Conservation (phyloP, 164 flowering plant genomes). For the Litsea cubeba region DNA sequence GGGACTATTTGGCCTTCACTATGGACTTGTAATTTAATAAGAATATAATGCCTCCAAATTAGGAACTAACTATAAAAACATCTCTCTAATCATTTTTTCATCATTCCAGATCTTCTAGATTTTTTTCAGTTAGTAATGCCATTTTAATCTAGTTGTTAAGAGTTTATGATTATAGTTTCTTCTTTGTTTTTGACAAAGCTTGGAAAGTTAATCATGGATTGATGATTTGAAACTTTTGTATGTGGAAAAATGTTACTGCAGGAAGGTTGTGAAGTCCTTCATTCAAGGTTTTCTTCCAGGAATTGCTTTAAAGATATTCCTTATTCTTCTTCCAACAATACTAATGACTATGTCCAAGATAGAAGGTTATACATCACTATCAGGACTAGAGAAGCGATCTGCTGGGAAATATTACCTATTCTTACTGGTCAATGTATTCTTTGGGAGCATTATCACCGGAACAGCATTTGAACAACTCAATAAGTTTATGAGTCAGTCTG, state of each 20-base stretch:
- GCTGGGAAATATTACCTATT: conserved; percentile 74
- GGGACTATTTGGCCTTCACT: too few relatives aligned
- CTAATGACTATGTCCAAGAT: conserved; percentile 84
- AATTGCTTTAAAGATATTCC: conserved; percentile 79
- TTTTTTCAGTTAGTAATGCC: conserved; percentile 32
- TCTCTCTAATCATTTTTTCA: too few relatives aligned
- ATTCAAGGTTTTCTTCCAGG: conserved; percentile 95
- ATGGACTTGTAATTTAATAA: too few relatives aligned
- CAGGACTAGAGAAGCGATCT: conserved; percentile 70
- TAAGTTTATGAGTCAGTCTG: conserved; percentile 49
- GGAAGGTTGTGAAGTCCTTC: conserved; percentile 53
- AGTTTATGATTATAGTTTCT: background rate
- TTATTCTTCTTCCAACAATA: conserved; percentile 67
- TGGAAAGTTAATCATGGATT: background rate
- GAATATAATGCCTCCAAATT: too few relatives aligned
- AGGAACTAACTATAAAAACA: too few relatives aligned
- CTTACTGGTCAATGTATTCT: conserved; percentile 74
- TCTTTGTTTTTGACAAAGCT: background rate
- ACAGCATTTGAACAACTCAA: conserved; percentile 83
- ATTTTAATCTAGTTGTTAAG: background rate
- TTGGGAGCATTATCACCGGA: conserved; percentile 79
- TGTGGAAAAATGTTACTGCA: conserved; percentile 26
- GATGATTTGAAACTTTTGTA: background rate
- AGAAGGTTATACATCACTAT: conserved; percentile 71
- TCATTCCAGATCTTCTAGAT: too few relatives aligned